Base-by-base conservation (phyloP, 2,329 filamentous ascomycete species). In the Penicillium sp. region DNA sequence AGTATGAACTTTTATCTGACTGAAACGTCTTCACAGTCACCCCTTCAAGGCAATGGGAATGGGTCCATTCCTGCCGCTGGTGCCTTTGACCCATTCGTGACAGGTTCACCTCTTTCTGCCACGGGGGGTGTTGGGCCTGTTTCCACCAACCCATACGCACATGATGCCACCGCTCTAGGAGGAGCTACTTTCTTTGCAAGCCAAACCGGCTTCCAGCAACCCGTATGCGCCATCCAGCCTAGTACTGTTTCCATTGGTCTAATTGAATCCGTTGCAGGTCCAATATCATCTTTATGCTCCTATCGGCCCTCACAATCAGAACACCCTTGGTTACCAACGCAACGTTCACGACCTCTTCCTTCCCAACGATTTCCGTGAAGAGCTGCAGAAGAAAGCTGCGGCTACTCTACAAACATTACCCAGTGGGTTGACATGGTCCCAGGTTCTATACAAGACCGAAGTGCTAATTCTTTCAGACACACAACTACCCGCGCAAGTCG, bases 261-360 rank as follows among this genome's bases (percentile, higher is more conserved):
- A 18, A 33, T 37, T 8, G 23, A 14, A 14, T 31, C 2, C 26
- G n/a, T 22, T 40, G 18, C 57, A 88, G 85, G 83, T 92, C 6
- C 89, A 93, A 78, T 96, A 97, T 71, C 94, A 99, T 72, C 82
- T 96, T 12, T 99, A 99, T 73, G 90, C 91, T 29, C 92, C 92
- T 0, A 83, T 92, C 54, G 91, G 90, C 6, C 87, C 90, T n/a
- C 85, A 92, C 69, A 85, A 86, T 57, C 89, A 93, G 59, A 91
- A 91, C 60, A 80, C 96, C 27, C 81, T 89, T 62, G 86, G 89
- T 2, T 96, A 96, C 69, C 93, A 99, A 70, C 86, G 90, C 56
- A 87, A 88, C 54, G 86, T 90, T 1, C 90, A 95, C 68, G 92
- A 97, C 69, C 90, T 97, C 62, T 99, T 99, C 73, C 83, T 97